phyloP scores from a whole-genome alignment of 345 rosid genomes.

The Linum tenue region DNA sequence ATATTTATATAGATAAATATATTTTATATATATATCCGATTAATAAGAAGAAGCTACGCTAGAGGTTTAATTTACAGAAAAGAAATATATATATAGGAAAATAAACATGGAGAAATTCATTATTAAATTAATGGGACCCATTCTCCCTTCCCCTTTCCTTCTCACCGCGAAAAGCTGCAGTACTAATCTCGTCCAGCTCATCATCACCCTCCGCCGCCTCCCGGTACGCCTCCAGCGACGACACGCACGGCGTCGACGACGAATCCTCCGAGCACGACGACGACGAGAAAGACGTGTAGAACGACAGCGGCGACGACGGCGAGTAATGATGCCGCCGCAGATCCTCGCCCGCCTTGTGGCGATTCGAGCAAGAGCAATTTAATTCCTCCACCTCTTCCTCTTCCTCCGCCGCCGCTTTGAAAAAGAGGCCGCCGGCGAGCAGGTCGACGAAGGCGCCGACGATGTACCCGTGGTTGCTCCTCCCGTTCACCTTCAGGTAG shows the following conservation, averaged over 20 bases:
- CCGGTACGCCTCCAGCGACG: background rate
- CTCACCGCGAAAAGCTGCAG: background rate
- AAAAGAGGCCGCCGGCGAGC: background rate
- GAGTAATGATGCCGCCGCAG: background rate
- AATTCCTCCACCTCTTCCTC: constrained; percentile 10
- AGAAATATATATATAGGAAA: too few relatives aligned
- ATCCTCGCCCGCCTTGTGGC: background rate
- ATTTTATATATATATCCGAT: too few relatives aligned
- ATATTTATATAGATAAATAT: too few relatives aligned
- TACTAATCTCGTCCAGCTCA: background rate
- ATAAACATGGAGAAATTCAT: too few relatives aligned
- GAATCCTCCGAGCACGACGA: background rate
- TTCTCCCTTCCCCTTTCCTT: background rate
- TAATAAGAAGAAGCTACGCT: too few relatives aligned
- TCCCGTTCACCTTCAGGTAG: constrained; percentile 22
- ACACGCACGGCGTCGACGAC: background rate
- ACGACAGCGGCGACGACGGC: constrained; percentile 3
- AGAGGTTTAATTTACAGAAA: too few relatives aligned
- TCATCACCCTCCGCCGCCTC: background rate
- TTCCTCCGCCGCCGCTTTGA: background rate
- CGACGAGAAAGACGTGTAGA: constrained; percentile 4
- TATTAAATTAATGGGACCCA: too few relatives aligned
- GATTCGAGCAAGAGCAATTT: background rate
- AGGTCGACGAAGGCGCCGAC: constrained; percentile 26
- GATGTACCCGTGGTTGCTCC: constrained; percentile 29